Evolutionary conservation across 768 basidiomycete species (phyloP).

Genomic region (Boletellus sp.): DNA sequence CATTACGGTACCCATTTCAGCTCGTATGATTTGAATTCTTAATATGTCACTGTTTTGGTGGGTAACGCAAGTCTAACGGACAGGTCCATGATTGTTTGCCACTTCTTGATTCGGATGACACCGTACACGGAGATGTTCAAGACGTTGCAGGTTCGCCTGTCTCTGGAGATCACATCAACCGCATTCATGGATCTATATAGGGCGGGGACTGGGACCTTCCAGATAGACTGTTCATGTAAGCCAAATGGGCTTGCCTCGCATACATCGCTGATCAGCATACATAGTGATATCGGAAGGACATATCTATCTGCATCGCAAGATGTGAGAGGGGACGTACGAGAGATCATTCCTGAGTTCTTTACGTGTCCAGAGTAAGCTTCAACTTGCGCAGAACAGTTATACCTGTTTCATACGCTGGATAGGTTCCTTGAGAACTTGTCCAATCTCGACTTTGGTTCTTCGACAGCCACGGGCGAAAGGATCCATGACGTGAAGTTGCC

Average conservation of each 20-base stretch:
- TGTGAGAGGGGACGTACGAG: slow-evolving; percentile 87
- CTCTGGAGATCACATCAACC: neutral
- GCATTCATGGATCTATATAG: slow-evolving; percentile 33
- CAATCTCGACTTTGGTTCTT: slow-evolving; percentile 74
- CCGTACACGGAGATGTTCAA: slow-evolving; percentile 97
- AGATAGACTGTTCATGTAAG: slow-evolving; percentile 77
- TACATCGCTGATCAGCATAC: slow-evolving; percentile 7
- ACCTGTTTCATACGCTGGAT: neutral
- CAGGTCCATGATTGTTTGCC: slow-evolving; percentile 91
- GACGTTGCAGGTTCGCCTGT: slow-evolving; percentile 56
- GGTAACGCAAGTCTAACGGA: slow-evolving; percentile 1
- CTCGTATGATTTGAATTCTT: slow-evolving; percentile 37
- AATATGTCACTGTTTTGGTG: neutral
- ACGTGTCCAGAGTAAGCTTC: slow-evolving; percentile 68
- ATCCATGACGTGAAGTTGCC: slow-evolving; percentile 89
- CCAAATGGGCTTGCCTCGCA: neutral
- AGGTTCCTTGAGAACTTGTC: slow-evolving; percentile 83
- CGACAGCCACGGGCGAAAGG: slow-evolving; percentile 68
- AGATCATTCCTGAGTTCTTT: slow-evolving; percentile 88
- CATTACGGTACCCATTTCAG: slow-evolving; percentile 95
- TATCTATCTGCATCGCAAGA: slow-evolving; percentile 85
- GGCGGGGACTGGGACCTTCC: slow-evolving; percentile 96
- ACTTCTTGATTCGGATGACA: slow-evolving; percentile 84
- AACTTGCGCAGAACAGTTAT: neutral
- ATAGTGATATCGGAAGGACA: slow-evolving; percentile 72